These are phyloP conservation scores for Ambrosia artemisiifolia DNA, from an alignment of 129 eudicot species.

Conservation along the genomic window DNA sequence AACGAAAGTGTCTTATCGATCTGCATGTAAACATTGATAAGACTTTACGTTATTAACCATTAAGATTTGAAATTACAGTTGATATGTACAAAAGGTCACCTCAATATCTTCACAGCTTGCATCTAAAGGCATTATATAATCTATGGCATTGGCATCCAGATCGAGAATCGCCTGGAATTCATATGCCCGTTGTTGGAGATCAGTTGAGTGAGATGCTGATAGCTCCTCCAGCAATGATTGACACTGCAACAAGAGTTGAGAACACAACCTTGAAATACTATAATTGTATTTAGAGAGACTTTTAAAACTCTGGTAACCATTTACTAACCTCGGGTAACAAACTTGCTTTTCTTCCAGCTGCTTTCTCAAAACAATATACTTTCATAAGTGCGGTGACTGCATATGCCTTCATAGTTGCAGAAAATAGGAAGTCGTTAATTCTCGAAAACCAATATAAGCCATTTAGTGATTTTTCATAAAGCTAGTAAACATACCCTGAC, in stretches of 20 bases:
- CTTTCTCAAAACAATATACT: constrained; percentile 81
- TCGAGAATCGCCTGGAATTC: constrained; percentile 75
- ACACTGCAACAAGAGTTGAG: not conserved
- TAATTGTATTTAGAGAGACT: no score
- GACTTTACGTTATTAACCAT: not conserved
- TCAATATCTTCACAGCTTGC: constrained; percentile 95
- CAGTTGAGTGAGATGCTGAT: constrained; percentile 90
- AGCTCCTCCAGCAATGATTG: constrained; percentile 83
- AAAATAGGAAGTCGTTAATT: constrained; percentile 6
- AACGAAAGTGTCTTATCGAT: constrained; percentile 76
- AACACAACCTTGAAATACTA: no score
- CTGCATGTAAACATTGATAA: constrained; percentile 40
- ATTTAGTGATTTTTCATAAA: not conserved
- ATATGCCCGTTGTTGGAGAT: constrained; percentile 98
- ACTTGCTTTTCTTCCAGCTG: constrained; percentile 85
- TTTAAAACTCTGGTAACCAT: not conserved
- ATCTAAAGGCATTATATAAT: constrained; percentile 77
- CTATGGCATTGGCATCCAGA: constrained; percentile 64
- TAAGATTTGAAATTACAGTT: not conserved
- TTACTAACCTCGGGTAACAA: constrained; percentile 63
- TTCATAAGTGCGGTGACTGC: constrained; percentile 93
- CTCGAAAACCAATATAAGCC: constrained; percentile 1
- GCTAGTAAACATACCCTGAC: constrained; percentile 63
- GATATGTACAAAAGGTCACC: constrained; percentile 40
- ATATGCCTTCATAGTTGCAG: constrained; percentile 60